Conservation (phyloP, 2,329 filamentous ascomycete species). For the Neocucurbitaria cava region DNA sequence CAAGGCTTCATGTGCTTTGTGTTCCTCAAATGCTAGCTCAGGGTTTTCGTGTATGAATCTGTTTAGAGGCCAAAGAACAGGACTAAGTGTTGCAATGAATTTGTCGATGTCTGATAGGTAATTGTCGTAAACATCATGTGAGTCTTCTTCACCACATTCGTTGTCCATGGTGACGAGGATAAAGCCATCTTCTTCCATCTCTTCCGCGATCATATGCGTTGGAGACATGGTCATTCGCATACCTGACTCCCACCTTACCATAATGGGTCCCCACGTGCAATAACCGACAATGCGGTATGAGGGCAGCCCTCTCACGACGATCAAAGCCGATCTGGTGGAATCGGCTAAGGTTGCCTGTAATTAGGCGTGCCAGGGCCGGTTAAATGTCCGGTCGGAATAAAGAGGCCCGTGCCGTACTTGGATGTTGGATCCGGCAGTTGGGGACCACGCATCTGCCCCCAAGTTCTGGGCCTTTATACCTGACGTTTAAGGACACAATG, state of each 20-base stretch:
- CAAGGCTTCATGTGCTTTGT: constrained; percentile 59
- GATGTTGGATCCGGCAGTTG: constrained; percentile 17
- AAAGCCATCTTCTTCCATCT: not conserved
- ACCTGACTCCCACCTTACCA: not conserved
- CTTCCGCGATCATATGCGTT: not conserved
- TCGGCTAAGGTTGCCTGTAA: not conserved
- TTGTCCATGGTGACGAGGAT: not conserved
- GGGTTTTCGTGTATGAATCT: constrained; percentile 59
- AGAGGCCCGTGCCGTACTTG: constrained; percentile 7
- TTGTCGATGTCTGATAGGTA: not conserved
- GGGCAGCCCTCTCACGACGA: not conserved
- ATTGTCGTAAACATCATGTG: not conserved
- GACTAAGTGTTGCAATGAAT: not conserved
- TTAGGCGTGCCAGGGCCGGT: not conserved
- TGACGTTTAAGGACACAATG: not conserved
- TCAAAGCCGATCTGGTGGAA: not conserved
- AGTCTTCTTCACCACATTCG: not conserved
- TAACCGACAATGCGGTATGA: not conserved
- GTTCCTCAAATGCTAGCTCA: constrained; percentile 58
- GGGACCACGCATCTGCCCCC: constrained; percentile 2
- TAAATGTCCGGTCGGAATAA: constrained; percentile 16
- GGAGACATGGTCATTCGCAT: not conserved
- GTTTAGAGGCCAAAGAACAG: constrained; percentile 4
- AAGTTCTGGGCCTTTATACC: constrained; percentile 3
- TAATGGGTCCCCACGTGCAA: not conserved